A percentile compares a stretch with the other conserved stretches of the same genome.
Evolutionary conservation across 495 filamentous ascomycete genomes (phyloP).

Genomic region (Aspergillus nidulans): DNA sequence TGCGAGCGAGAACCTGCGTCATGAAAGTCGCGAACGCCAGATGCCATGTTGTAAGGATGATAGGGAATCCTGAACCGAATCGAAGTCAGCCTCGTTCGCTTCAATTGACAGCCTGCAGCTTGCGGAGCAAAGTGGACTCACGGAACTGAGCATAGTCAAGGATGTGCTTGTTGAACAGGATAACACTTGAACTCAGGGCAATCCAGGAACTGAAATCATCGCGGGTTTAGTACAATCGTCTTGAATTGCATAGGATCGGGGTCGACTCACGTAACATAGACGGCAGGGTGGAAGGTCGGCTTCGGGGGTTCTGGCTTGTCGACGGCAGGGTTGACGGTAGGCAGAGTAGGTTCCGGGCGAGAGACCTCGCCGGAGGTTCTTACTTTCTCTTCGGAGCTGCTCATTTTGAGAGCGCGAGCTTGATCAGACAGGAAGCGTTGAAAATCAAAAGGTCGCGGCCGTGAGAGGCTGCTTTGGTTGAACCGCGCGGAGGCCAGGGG

Average conservation of each 20-base stretch:
- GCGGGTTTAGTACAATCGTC: constrained; percentile 19
- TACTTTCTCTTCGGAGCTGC: constrained; percentile 67
- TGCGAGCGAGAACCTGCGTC: constrained; percentile 84
- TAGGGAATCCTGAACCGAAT: constrained; percentile 35
- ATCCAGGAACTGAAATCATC: constrained; percentile 79
- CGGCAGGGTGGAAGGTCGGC: constrained; percentile 67
- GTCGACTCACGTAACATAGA: constrained; percentile 79
- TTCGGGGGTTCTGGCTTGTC: constrained; percentile 65
- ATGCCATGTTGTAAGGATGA: constrained; percentile 93
- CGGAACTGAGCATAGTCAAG: constrained; percentile 77
- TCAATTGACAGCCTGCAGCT: background rate
- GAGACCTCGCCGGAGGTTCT: constrained; percentile 71
- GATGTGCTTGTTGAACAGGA: constrained; percentile 99
- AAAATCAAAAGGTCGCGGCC: constrained; percentile 50
- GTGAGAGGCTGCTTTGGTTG: constrained; percentile 42
- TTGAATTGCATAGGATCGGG: background rate
- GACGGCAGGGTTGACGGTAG: constrained; percentile 68
- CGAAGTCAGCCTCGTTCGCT: background rate
- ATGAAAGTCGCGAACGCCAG: constrained; percentile 82
- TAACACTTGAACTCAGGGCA: constrained; percentile 81
- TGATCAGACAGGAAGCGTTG: constrained; percentile 47
- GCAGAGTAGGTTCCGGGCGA: constrained; percentile 61
- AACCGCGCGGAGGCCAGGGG: constrained; percentile 47
- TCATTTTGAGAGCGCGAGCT: constrained; percentile 49
- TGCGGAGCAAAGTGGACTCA: constrained; percentile 44